phyloP scores from a whole-genome alignment of 202 grass and related monocot genomes.

The Bolboschoenoplectus hybrid region DNA sequence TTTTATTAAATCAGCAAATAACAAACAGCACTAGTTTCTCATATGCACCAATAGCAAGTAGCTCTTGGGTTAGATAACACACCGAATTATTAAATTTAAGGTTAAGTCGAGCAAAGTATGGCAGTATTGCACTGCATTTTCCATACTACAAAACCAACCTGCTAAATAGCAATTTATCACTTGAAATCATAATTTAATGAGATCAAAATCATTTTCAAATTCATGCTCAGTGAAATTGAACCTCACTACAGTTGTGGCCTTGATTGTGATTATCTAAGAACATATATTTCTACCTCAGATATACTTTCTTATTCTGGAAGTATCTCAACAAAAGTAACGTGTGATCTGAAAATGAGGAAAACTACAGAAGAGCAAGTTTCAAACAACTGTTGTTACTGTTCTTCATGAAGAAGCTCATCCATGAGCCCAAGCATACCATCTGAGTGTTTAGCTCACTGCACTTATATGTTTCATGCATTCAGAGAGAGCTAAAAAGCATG shows the following conservation, averaged over 20 bases:
- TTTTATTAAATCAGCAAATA: conserved; percentile 23
- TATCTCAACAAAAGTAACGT: not conserved
- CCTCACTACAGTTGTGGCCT: not conserved
- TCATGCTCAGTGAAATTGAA: not conserved
- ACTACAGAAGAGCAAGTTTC: not conserved
- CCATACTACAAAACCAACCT: not conserved
- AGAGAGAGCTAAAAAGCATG: not conserved
- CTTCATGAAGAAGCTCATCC: not conserved
- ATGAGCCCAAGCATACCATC: not conserved
- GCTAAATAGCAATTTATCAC: conserved; percentile 8
- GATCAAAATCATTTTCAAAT: not conserved
- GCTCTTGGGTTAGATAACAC: not conserved
- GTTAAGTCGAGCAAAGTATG: not conserved
- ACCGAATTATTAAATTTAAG: not conserved
- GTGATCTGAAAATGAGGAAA: conserved; percentile 9
- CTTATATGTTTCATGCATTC: not conserved
- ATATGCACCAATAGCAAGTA: not conserved
- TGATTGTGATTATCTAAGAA: not conserved
- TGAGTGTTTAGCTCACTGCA: not conserved
- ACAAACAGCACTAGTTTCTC: not conserved
- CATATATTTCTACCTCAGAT: not conserved
- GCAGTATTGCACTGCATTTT: not conserved
- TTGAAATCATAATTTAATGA: not conserved
- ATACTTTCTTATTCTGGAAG: not conserved
- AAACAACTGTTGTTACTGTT: not conserved